Evolutionary conservation across 108 stramenopile species (phyloP), one percentile per base, ranked within the genome.

Genomic region (Chaetoceros tenuissimus): DNA sequence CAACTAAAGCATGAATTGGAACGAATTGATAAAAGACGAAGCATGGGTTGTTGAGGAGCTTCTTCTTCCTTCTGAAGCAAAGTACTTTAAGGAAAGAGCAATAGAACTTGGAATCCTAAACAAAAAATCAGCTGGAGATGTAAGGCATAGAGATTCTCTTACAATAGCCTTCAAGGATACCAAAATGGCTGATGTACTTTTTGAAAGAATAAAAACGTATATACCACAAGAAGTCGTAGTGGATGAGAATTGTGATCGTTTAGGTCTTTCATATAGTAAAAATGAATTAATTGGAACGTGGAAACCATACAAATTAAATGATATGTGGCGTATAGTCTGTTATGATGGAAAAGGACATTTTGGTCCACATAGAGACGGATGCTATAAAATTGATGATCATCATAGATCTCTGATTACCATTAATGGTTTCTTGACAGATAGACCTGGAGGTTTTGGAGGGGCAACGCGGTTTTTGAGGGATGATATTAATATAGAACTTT

Each of bases 1-100:
- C n/a, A n/a, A n/a, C n/a, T n/a, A n/a, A n/a, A 51, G 17, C 28
- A 55, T 63, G 62, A 63, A 55, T 52, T 63, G 62, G 34, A 63
- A 45, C 23, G 53, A 63, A 23, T 21, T 63, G 46, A 63, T 63
- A 40, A 3, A 54, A 27, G 62, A 56, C 16, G 31, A 21, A 24
- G 62, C 62, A 24, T 63, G 62, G 62, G 62, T 63, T 25, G 53
- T 63, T 1, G 53, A 63, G 1, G 54, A 63, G 3, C 31, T 63
- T 17, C 22, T 63, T 23, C 51, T 31, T 13, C 5, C 25, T 2
- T 50, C 51, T 10, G 62, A 63, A 28, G 51, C 51, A 23, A 3
- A 55, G 53, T 25, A 48, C 3, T 63, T 63, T 20, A 24, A 55
- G 2, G 22, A 55, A 21, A 51, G 29, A 16, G 52, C 62, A 0